A percentile compares a stretch with the other conserved stretches of the same genome.
These are phyloP conservation scores for Fusarium foetens DNA, from an alignment of 2,329 filamentous ascomycete genomes.

Conservation along the genomic window DNA sequence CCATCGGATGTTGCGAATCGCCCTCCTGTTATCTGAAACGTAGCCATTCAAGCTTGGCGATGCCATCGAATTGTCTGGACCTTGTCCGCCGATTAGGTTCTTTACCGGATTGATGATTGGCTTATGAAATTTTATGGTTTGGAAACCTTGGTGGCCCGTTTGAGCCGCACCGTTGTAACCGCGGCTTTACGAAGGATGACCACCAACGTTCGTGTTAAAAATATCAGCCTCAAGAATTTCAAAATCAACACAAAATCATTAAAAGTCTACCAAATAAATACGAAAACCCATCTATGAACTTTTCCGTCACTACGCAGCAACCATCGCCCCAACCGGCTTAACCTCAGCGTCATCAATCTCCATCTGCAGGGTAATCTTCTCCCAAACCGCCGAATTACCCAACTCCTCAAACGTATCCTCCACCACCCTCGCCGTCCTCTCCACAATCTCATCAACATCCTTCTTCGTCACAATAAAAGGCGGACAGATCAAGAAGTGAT, in stretches of 20 bases:
- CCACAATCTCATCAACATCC: conserved; percentile 37
- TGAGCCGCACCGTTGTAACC: not conserved
- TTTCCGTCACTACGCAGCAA: conserved; percentile 2
- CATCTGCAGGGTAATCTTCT: conserved; percentile 34
- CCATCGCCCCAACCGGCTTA: not conserved
- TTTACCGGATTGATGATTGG: fast-evolving
- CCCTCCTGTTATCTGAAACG: fast-evolving
- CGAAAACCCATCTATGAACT: not conserved
- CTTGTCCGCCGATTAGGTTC: fast-evolving
- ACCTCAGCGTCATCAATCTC: not conserved
- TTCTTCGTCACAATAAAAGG: conserved; percentile 29
- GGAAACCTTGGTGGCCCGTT: fast-evolving
- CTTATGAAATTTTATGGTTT: fast-evolving
- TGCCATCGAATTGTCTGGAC: not conserved
- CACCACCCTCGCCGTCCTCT: conserved; percentile 26
- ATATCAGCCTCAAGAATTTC: fast-evolving
- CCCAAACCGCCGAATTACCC: conserved; percentile 17
- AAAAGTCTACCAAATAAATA: fast-evolving
- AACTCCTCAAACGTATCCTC: conserved; percentile 35
- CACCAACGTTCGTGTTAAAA: no score
- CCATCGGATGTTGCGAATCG: not conserved
- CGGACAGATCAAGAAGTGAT: conserved; percentile 36
- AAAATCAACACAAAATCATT: fast-evolving
- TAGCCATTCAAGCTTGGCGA: not conserved
- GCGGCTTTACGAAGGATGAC: fast-evolving